phyloP scores from a whole-genome alignment of 345 rosid genomes.

The Populus euphratica region DNA sequence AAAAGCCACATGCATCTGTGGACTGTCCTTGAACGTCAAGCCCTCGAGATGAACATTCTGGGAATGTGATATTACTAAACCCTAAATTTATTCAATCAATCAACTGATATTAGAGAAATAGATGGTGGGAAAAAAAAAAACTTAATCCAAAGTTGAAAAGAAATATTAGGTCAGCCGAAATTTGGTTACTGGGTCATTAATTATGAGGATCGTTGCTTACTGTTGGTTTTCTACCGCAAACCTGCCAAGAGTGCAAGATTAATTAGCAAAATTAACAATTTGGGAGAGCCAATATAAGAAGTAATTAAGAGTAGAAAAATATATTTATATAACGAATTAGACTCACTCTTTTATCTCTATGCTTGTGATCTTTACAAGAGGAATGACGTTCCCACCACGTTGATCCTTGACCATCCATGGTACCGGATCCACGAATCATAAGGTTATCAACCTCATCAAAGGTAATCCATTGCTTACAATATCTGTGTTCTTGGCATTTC shows the following conservation, averaged over 20 bases:
- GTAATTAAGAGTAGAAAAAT: not conserved
- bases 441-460: conserved; percentile 38
- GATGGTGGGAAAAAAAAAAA: no score
- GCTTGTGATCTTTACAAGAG: conserved; percentile 5
- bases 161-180: not conserved
- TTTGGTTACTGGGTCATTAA: no score
- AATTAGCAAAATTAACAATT: not conserved
- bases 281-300: not conserved
- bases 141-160: not conserved
- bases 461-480: conserved; percentile 35
- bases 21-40: conserved; percentile 37
- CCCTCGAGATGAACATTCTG: conserved; percentile 29
- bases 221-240: conserved; percentile 37
- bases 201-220: conserved; percentile 14
- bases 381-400: conserved; percentile 40
- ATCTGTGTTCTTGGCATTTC: conserved; percentile 15
- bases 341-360: conserved; percentile 23
- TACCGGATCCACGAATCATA: conserved; percentile 37
- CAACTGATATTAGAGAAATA: no score
- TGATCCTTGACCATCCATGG: conserved; percentile 44
- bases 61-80: conserved; percentile 23
- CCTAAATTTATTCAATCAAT: not conserved
- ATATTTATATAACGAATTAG: not conserved
- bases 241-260: conserved; percentile 19
- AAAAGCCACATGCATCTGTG: conserved; percentile 45